Evolutionary conservation across 176 grass and related monocot species (phyloP).

Genomic region (Triticum turgidum): DNA sequence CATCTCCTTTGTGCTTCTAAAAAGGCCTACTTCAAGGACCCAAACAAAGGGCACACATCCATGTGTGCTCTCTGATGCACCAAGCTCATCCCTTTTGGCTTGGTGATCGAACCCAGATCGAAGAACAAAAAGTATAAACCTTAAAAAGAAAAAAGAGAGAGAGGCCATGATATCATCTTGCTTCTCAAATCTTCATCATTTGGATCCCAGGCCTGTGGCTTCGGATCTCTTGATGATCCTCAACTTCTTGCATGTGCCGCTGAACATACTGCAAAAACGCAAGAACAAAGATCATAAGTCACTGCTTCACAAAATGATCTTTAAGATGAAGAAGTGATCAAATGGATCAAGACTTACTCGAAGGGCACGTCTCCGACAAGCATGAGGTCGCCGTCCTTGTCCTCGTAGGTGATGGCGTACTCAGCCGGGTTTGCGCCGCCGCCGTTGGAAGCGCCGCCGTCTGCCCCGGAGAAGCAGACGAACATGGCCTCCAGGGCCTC

Average conservation of each 20-base stretch:
- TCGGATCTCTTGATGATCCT: slow-evolving; percentile 97
- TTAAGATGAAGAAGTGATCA: not conserved
- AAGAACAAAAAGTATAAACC: slow-evolving; percentile 30
- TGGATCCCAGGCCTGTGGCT: slow-evolving; percentile 57
- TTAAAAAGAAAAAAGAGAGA: not conserved
- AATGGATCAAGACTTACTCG: slow-evolving; percentile 36
- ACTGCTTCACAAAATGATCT: not conserved
- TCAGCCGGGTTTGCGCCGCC: slow-evolving; percentile 29
- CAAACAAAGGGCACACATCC: slow-evolving; percentile 53
- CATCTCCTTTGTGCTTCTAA: slow-evolving; percentile 46
- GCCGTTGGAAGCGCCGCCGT: not conserved
- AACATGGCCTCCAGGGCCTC: slow-evolving; percentile 77
- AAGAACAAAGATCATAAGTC: not conserved
- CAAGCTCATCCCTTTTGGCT: slow-evolving; percentile 56
- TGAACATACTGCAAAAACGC: slow-evolving; percentile 67
- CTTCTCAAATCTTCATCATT: slow-evolving; percentile 3
- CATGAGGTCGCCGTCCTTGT: slow-evolving; percentile 89
- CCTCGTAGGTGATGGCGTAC: slow-evolving; percentile 67
- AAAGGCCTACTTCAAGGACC: slow-evolving; percentile 48
- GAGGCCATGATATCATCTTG: slow-evolving; percentile 3
- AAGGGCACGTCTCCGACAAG: slow-evolving; percentile 85
- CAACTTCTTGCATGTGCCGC: slow-evolving; percentile 80
- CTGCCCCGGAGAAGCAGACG: slow-evolving; percentile 46
- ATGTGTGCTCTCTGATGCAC: slow-evolving; percentile 32
- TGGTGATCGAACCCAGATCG: slow-evolving; percentile 33